A percentile compares a stretch with the other conserved stretches of the same genome.
Evolutionary conservation across 371 early-diverging fungal genomes (phyloP).

Genomic region (Spiromyces aspiralis): DNA sequence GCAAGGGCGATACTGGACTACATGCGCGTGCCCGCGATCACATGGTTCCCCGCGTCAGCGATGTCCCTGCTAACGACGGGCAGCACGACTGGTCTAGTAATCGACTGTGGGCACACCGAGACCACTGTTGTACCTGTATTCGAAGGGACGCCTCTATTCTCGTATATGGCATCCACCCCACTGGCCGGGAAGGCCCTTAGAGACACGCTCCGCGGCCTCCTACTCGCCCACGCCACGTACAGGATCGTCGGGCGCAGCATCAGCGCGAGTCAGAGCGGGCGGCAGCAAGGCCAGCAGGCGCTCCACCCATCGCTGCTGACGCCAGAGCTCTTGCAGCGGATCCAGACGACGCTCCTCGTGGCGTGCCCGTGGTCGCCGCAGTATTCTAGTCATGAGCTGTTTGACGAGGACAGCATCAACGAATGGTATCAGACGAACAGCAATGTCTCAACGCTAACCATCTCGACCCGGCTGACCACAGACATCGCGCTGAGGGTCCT

Average conservation of each 20-base stretch:
- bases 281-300: no score
- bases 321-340: constrained; percentile 19
- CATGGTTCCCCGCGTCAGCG: constrained; percentile 59
- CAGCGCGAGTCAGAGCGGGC: no score
- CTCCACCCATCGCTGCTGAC: constrained; percentile 1
- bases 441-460: not conserved
- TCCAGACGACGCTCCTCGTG: not conserved
- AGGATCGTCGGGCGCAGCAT: not conserved
- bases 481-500: not conserved
- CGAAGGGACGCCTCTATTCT: not conserved
- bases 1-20: constrained; percentile 56
- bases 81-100: constrained; percentile 54
- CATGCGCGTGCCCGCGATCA: constrained; percentile 64
- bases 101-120: constrained; percentile 66
- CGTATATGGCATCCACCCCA: not conserved
- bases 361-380: not conserved
- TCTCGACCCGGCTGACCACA: not conserved
- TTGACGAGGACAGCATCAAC: not conserved
- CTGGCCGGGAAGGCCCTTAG: not conserved
- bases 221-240: not conserved
- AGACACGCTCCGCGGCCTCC: not conserved
- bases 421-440: not conserved
- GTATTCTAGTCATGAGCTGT: not conserved
- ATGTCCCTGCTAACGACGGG: constrained; percentile 69
- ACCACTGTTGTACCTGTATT: constrained; percentile 62